Evolutionary conservation across 1,284 basidiomycete genomes (phyloP).

Genomic region (Inonotus hispidus): DNA sequence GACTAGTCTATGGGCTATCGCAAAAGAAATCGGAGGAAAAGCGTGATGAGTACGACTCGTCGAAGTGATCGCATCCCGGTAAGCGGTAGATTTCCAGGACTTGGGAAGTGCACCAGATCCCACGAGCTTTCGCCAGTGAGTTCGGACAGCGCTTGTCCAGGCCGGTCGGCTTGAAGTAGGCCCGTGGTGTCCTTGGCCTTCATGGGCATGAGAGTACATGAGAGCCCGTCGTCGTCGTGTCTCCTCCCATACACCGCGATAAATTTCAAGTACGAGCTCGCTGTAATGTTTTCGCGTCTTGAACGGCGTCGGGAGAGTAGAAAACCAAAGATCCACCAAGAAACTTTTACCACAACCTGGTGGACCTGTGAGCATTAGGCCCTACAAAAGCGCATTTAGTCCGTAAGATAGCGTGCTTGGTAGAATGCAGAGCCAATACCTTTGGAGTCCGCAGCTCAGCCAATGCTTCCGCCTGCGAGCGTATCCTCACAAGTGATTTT

Average conservation of each 20-base stretch:
- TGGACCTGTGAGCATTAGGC: constrained; percentile 70
- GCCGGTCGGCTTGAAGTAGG: constrained; percentile 5
- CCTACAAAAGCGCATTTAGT: constrained; percentile 35
- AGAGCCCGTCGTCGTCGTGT: constrained; percentile 41
- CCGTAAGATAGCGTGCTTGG: not conserved
- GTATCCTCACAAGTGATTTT: constrained; percentile 42
- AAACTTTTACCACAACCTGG: constrained; percentile 77
- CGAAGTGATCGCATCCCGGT: constrained; percentile 9
- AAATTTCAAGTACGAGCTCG: constrained; percentile 63
- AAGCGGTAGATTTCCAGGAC: constrained; percentile 30
- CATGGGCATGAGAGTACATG: constrained; percentile 21
- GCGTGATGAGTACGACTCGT: constrained; percentile 16
- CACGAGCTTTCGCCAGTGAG: constrained; percentile 30
- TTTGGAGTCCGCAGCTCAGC: constrained; percentile 53
- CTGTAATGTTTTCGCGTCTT: constrained; percentile 67
- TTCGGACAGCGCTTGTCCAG: constrained; percentile 36
- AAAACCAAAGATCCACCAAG: constrained; percentile 62
- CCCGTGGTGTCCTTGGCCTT: constrained; percentile 19
- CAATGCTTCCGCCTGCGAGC: constrained; percentile 55
- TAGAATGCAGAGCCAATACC: constrained; percentile 27
- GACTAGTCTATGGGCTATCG: constrained; percentile 45
- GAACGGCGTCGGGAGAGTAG: constrained; percentile 49
- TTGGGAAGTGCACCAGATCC: constrained; percentile 36
- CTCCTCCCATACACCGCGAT: constrained; percentile 58
- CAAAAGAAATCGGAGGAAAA: constrained; percentile 36